Evolutionary conservation across 345 rosid species (phyloP), one percentile per base, ranked within the genome.

Genomic region (Citrus australasica): DNA sequence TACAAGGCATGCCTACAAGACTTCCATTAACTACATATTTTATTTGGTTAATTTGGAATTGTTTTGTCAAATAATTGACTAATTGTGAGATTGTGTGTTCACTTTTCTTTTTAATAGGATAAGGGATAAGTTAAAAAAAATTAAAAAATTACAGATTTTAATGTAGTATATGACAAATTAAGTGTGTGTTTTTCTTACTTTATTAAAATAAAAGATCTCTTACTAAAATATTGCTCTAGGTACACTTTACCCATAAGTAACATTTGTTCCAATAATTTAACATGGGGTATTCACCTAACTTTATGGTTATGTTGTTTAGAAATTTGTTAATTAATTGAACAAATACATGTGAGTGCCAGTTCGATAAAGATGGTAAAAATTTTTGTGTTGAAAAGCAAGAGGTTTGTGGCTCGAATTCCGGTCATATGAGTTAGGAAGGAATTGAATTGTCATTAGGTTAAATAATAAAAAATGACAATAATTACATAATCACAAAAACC

Each of bases 221-320:
- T 17, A 17, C 2, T 17, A 8, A 4, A 53, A 51, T 17, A 53
- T 53, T 19, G 17, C 58, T 5, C 58, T 6, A 16, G 21, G 13
- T 17, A 17, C 58, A 53, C 22, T 53, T 19, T 17, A 19, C 5
- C 22, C 19, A 17, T 17, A 62, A 62, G 60, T 63, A 73, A 63
- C 68, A 32, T 83, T 59, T 76, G 61, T 78, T 55, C 77, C 69
- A 69, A 75, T 71, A 67, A 75, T 84, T 67, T 7, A 61, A 38
- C 42, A 13, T 42, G 8, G 8, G 19, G 5, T 4, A 61, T 17
- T 73, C 21, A 9, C 60, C 42, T 28, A 62, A 28, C 38, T 28
- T 25, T 17, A 9, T 9, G 64, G 33, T 55, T 55, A 25, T 61
- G 28, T 9, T 22, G 3, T n/a, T 24, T 25, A 25, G 25, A 61